These are phyloP conservation scores for Crocinoboletus sp. DNA, from an alignment of 1,284 basidiomycete genomes.

Conservation along the genomic window DNA sequence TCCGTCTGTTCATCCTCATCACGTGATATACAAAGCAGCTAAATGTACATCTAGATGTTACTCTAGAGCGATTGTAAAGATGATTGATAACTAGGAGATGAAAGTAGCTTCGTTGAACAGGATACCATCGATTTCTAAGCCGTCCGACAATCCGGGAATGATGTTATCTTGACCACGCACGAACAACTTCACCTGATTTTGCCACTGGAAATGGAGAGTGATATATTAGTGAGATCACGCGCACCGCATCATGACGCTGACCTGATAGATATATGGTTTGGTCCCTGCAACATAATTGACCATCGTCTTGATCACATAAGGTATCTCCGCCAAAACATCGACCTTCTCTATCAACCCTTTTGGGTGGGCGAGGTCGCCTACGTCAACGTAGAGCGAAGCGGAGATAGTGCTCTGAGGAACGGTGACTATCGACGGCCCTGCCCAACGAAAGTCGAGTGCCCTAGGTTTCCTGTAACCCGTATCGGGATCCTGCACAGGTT, in stretches of 20 bases:
- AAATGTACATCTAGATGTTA: conserved; percentile 12
- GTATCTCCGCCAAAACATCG: conserved; percentile 95
- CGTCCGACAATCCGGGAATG: conserved; percentile 10
- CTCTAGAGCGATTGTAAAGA: too few relatives aligned
- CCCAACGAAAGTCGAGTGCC: conserved; percentile 76
- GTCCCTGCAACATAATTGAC: conserved; percentile 90
- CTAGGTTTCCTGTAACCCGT: conserved; percentile 83
- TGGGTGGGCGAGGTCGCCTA: conserved; percentile 50
- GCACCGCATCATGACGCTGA: conserved; percentile 21
- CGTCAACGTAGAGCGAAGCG: conserved; percentile 51
- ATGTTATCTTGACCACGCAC: too few relatives aligned
- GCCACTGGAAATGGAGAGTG: too few relatives aligned
- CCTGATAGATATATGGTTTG: conserved; percentile 93
- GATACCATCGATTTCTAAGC: conserved; percentile 61
- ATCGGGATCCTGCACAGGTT: conserved; percentile 58
- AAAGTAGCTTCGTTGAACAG: conserved; percentile 91
- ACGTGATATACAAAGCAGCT: too few relatives aligned
- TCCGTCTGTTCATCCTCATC: too few relatives aligned
- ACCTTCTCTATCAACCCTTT: conserved; percentile 95
- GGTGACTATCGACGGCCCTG: conserved; percentile 56
- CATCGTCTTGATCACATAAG: conserved; percentile 84
- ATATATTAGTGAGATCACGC: too few relatives aligned
- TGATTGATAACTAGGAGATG: conserved; percentile 62
- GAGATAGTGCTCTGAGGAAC: conserved; percentile 53
- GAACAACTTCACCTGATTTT: too few relatives aligned